A percentile compares a stretch with the other conserved stretches of the same genome.
phyloP scores from a whole-genome alignment of 2,329 filamentous ascomycete genomes.

The Epichloe amarillans region DNA sequence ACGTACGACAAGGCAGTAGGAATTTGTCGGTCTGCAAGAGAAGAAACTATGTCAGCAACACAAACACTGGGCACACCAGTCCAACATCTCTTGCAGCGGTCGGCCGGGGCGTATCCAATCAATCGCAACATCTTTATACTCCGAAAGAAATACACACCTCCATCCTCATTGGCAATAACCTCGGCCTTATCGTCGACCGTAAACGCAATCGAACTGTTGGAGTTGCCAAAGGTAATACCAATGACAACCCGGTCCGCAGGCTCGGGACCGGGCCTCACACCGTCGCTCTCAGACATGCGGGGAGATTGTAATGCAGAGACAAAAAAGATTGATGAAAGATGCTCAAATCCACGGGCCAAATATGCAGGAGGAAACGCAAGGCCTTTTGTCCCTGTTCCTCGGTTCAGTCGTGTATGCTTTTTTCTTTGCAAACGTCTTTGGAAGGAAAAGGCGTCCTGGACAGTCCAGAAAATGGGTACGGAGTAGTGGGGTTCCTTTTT shows the following conservation, averaged over 20 bases:
- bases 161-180: constrained; percentile 98
- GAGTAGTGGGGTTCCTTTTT: constrained; percentile 6
- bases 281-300: constrained; percentile 34
- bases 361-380: not conserved
- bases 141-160: constrained; percentile 47
- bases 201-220: constrained; percentile 92
- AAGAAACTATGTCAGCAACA: not conserved
- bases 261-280: constrained; percentile 30
- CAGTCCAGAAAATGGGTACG: constrained; percentile 1
- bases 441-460: not conserved
- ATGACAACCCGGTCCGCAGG: constrained; percentile 59
- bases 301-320: not conserved
- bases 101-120: not conserved
- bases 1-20: constrained; percentile 90
- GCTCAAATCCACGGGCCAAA: not conserved
- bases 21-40: constrained; percentile 73
- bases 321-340: not conserved
- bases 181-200: constrained; percentile 89
- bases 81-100: not conserved
- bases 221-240: constrained; percentile 96
- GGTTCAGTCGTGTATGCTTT: not conserved
- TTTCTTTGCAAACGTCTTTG: not conserved
- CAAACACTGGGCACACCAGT: not conserved
- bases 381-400: not conserved
- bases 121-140: not conserved